Evolutionary conservation across 371 early-diverging fungal genomes (phyloP).

Genomic region (Aphelidium insulamus): DNA sequence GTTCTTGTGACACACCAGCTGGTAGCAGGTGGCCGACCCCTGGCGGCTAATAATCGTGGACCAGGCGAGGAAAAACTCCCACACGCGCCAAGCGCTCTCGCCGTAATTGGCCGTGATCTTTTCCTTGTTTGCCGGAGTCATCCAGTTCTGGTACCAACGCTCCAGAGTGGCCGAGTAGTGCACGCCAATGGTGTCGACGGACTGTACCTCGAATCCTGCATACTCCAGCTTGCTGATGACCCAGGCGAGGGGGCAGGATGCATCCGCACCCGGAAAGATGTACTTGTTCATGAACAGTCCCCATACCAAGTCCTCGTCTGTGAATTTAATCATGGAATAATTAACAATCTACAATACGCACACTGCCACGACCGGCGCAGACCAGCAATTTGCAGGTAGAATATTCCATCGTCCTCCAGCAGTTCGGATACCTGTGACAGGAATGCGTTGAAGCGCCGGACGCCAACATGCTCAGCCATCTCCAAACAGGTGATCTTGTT

Average conservation of each 20-base stretch:
- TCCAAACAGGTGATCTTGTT: constrained; percentile 88
- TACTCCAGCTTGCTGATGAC: constrained; percentile 66
- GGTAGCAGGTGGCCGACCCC: constrained; percentile 87
- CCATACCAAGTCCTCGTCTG: constrained; percentile 68
- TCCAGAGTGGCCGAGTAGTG: constrained; percentile 90
- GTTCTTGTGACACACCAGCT: constrained; percentile 89
- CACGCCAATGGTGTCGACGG: constrained; percentile 75
- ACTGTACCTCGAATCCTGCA: constrained; percentile 77
- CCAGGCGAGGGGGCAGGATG: constrained; percentile 87
- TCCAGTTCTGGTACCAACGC: constrained; percentile 94
- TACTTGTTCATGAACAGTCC: constrained; percentile 95
- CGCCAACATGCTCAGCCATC: constrained; percentile 96
- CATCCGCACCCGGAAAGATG: constrained; percentile 95
- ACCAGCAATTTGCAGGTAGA: constrained; percentile 93
- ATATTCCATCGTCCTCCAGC: constrained; percentile 90
- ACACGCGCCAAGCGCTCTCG: constrained; percentile 45
- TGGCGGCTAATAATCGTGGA: constrained; percentile 81
- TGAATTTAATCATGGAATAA: constrained; percentile 33
- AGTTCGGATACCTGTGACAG: constrained; percentile 73
- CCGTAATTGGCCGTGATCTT: constrained; percentile 60
- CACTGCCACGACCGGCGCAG: constrained; percentile 40
- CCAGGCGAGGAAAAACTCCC: constrained; percentile 94
- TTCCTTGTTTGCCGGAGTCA: constrained; percentile 74
- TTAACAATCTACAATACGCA: constrained; percentile 16
- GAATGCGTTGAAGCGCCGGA: constrained; percentile 75